Base-by-base conservation (phyloP, 768 basidiomycete genomes). In the Tephrocybe sp. region DNA sequence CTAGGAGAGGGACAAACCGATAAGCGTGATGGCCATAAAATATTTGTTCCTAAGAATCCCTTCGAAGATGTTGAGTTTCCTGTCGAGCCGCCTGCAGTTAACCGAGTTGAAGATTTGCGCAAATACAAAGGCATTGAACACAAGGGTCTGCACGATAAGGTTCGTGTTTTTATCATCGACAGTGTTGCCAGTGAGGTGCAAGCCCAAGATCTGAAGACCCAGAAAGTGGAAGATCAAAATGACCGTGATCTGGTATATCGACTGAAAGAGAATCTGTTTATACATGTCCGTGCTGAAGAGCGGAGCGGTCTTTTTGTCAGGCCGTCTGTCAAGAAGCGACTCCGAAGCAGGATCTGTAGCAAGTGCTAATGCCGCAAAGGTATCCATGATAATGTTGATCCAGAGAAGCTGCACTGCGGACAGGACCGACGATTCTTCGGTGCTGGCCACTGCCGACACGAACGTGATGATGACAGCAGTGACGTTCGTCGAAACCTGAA, bases 361-460 rank as follows among this genome's bases (percentile, higher is more conserved):
- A 43, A 99, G 82, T 11, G 97, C 97, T 43, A 98, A 84, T 21
- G 97, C 97, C 48, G 97, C 97, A 64, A 99, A 98, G 1, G 93
- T 96, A 64, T 97, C 95, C 94, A 96, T 96, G 67, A 96, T 96
- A 54, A 98, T 87, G 75, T 98, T 98, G 69, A 98, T 92, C 95
- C 97, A 99, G 18, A 99, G 82, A 5, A 99, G 72, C 64, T 99
- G 97, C 1, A 99, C 97, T 26, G 97, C 96, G 19, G 90, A 87
- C 24, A 99, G 74, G n/a, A 92, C 94, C 1, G 94, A 92, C 9
- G 73, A 60, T 64, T 97, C 95, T 45, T 79, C 62, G 5, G 63
- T 54, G 15, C 93, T 94, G 0, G 89, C 82, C 46, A 98, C 84
- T 30, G 94, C 91, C 28, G 95, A 84, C 51, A 96, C 80, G 59